These are phyloP conservation scores for Medicago truncatula DNA, from an alignment of 306 rosid species.

Conservation along the genomic window MtrunA17r5.0-ANR NC_053043.1:49900501-49901000, in stretches of 20 bases:
- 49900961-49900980: neutral
- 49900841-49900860: slow-evolving; percentile 1
- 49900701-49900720: neutral
- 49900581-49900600: neutral
- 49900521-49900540: neutral
- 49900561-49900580: neutral
- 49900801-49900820: neutral
- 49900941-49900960: neutral
- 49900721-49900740: neutral
- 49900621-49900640: neutral
- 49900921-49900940: neutral
- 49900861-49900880: neutral
- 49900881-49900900: slow-evolving; percentile 13
- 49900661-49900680: neutral
- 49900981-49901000: neutral
- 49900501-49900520: neutral
- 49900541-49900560: neutral
- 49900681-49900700: neutral
- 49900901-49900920: neutral
- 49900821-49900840: neutral
- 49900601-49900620: neutral
- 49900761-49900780: slow-evolving; percentile 3
- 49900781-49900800: neutral
- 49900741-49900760: neutral
- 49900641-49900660: neutral